These are phyloP conservation scores for Leucogyrophana mollusca DNA, from an alignment of 768 basidiomycete species.

Conservation along the genomic window DNA sequence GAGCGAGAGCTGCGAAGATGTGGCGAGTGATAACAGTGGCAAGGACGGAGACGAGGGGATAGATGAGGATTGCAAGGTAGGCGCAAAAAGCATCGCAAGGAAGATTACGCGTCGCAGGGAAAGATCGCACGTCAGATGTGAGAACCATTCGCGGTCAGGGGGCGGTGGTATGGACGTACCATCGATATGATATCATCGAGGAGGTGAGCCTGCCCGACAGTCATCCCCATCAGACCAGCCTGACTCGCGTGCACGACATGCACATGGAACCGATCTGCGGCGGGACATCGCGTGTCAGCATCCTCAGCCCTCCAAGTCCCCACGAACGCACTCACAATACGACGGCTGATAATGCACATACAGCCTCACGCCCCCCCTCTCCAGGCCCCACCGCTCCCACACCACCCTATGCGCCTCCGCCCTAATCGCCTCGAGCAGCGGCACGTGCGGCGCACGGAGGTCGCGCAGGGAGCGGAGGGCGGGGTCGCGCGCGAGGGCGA, in stretches of 20 bases:
- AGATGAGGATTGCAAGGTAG: not conserved
- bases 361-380: constrained; percentile 62
- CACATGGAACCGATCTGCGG: constrained; percentile 88
- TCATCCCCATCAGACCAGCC: constrained; percentile 60
- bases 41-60: too few relatives aligned
- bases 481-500: constrained; percentile 68
- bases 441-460: constrained; percentile 59
- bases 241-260: constrained; percentile 82
- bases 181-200: constrained; percentile 89
- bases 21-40: not conserved
- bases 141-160: not conserved
- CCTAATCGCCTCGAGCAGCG: constrained; percentile 65
- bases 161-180: constrained; percentile 43
- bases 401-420: constrained; percentile 52
- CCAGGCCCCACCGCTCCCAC: constrained; percentile 64
- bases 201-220: constrained; percentile 89
- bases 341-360: constrained; percentile 95
- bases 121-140: not conserved
- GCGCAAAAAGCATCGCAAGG: not conserved
- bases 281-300: not conserved
- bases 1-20: constrained; percentile 58
- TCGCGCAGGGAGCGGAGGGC: constrained; percentile 75
- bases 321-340: constrained; percentile 65
- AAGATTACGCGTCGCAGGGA: not conserved
- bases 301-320: too few relatives aligned